Conservation (phyloP, 2,329 filamentous ascomycete genomes). For the Diaporthe citri region DNA sequence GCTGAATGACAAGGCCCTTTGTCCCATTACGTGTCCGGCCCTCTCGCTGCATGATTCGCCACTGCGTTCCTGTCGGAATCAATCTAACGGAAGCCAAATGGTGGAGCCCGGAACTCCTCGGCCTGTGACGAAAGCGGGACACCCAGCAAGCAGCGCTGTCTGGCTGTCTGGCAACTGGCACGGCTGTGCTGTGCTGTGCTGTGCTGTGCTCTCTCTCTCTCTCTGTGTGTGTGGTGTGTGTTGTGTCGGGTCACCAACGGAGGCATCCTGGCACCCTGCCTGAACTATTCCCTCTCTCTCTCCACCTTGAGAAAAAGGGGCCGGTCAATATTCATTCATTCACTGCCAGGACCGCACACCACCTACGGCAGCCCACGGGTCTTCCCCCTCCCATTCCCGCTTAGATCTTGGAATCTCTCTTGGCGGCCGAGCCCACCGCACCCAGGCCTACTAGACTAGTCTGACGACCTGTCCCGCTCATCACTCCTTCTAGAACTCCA, state of each 20-base stretch:
- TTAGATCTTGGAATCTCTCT: constrained; percentile 17
- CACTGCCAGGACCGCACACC: constrained; percentile 6
- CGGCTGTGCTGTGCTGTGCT: neutral
- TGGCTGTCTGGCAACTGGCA: neutral
- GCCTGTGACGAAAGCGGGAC: constrained; percentile 32
- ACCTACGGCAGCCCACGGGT: constrained; percentile 4
- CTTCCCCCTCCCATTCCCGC: constrained; percentile 20
- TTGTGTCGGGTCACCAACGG: constrained; percentile 1
- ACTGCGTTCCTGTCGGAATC: neutral
- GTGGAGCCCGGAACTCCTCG: constrained; percentile 13
- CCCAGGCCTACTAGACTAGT: constrained; percentile 15
- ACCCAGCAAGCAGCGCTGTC: neutral
- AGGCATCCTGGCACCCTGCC: constrained; percentile 13
- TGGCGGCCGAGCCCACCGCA: constrained; percentile 29
- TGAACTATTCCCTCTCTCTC: neutral
- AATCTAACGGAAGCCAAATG: constrained; percentile 29
- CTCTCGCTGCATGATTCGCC: constrained; percentile 26
- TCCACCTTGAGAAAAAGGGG: constrained; percentile 34
- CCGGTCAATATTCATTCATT: constrained; percentile 18
- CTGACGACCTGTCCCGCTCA: constrained; percentile 11
- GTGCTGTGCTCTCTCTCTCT: no score
- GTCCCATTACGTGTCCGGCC: constrained; percentile 24
- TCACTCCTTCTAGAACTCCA: constrained; percentile 35
- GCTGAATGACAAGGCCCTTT: constrained; percentile 29
- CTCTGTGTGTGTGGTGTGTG: neutral